phyloP scores from a whole-genome alignment of 257 asterid species.

The Nicotiana attenuata region DNA sequence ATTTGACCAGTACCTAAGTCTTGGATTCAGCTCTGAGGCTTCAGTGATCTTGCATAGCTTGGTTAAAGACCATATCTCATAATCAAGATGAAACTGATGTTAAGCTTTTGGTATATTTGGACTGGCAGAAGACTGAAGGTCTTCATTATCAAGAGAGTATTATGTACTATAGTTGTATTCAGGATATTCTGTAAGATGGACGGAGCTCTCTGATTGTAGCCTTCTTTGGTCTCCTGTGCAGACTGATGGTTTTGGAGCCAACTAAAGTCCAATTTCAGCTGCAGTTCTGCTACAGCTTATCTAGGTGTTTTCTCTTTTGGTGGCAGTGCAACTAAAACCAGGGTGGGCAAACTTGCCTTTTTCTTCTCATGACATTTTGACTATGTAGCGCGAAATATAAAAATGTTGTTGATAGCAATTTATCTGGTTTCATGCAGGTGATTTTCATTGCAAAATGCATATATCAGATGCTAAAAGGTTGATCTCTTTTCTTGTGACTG shows the following conservation, averaged over 20 bases:
- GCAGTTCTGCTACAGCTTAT: neutral
- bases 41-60: slow-evolving; percentile 53
- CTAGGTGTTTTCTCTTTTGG: neutral
- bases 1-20: slow-evolving; percentile 43
- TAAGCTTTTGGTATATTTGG: slow-evolving; percentile 9
- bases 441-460: neutral
- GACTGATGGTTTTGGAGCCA: neutral
- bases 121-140: slow-evolving; percentile 6
- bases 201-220: slow-evolving; percentile 2
- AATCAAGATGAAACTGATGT: slow-evolving; percentile 17
- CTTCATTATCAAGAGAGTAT: neutral
- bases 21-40: slow-evolving; percentile 41
- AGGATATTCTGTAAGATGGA: neutral
- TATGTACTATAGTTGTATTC: neutral
- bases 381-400: neutral
- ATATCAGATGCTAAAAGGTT: neutral
- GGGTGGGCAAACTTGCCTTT: neutral
- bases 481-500: neutral
- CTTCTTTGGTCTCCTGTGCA: neutral
- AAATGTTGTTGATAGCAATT: neutral
- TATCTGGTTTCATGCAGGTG: slow-evolving; percentile 7
- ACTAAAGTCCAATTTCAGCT: neutral
- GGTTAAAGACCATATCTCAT: slow-evolving; percentile 27
- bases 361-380: neutral
- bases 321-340: slow-evolving; percentile 5